Evolutionary conservation across 2,329 filamentous ascomycete genomes (phyloP), one percentile per base, ranked within the genome.

Genomic region (Exophiala bonariae): DNA sequence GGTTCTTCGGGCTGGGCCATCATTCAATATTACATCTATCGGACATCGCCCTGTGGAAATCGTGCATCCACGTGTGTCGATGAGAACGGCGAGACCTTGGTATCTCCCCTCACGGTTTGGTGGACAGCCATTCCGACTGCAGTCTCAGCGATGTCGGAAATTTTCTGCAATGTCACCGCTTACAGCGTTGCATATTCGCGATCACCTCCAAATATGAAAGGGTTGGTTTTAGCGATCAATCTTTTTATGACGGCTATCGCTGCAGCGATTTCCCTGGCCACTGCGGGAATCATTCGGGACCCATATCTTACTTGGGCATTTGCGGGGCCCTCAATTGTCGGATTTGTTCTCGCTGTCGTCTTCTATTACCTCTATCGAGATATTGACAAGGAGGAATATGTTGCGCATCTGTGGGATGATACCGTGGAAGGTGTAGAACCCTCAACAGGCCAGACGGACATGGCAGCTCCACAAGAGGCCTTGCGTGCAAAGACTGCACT

Each of bases 171-270:
- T 7, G 81, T 87, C 51, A 86, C 84, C 1, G 80, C 81, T 53
- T 75, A 86, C 11, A 85, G 88, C 62, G 87, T 87, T 57, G 85
- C 83, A n/a, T 88, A 83, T 66, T 86, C 83, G 59, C 86, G 87
- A 66, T 84, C 85, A 0, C 85, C 85, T 2, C 76, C 78, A 33
- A 80, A 74, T 61, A 86, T 88, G 82, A 80, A 82, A 63, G 81
- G 78, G 0, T 75, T 89, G 11, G 84, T 90, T 6, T 74, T 71
- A 65, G 79, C 80, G n/a, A 73, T 89, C 58, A 82, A 82, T 62
- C 75, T 89, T 31, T 84, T 86, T 72, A 88, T 81, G 76, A 82
- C 75, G 18, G 85, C 85, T 46, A 74, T 89, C 55, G 81, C 82
- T 1, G 75, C 83, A 18, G 85, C 85, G 23, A 69, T 89, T 38